Percentiles rank a stretch among this genome's conserved stretches.
Evolutionary conservation across 371 early-diverging fungal genomes (phyloP).

Genomic region (Dichotomocladium elegans): DNA sequence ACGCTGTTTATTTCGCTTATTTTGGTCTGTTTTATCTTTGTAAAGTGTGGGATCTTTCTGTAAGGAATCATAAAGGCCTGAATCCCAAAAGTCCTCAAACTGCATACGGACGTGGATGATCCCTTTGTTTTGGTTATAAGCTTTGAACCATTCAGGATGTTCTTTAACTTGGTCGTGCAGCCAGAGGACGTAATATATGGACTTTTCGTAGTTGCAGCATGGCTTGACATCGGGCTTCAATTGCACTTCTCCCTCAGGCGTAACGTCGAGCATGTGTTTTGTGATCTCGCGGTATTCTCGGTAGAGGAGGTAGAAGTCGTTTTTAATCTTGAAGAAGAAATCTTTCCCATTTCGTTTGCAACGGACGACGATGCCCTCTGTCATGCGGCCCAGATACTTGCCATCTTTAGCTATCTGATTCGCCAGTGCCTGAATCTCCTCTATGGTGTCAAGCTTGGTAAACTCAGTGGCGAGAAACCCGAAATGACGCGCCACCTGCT

Average conservation of each 20-base stretch:
- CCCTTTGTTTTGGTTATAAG: constrained; percentile 67
- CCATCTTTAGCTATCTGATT: constrained; percentile 63
- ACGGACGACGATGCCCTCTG: constrained; percentile 95
- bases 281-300: constrained; percentile 96
- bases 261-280: constrained; percentile 39
- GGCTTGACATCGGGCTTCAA: constrained; percentile 5
- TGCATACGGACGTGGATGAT: constrained; percentile 51
- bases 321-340: constrained; percentile 91
- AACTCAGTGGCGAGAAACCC: constrained; percentile 66
- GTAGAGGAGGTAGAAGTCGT: constrained; percentile 88
- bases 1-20: too few species aligned
- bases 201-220: constrained; percentile 46
- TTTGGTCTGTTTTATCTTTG: too few species aligned
- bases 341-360: constrained; percentile 43
- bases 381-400: constrained; percentile 51
- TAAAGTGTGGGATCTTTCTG: too few species aligned
- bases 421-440: constrained; percentile 63
- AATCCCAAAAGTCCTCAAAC: constrained; percentile 16
- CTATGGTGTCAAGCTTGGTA: constrained; percentile 26
- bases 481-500: constrained; percentile 64
- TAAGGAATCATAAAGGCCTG: too few species aligned
- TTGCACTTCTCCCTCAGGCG: constrained; percentile 12
- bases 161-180: constrained; percentile 50
- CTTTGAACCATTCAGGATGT: constrained; percentile 69
- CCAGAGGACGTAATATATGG: constrained; percentile 76